Percentiles rank a stretch among this genome's conserved stretches.
Evolutionary conservation across 1,284 basidiomycete species (phyloP).

Genomic region (Mixia osmundae): DNA sequence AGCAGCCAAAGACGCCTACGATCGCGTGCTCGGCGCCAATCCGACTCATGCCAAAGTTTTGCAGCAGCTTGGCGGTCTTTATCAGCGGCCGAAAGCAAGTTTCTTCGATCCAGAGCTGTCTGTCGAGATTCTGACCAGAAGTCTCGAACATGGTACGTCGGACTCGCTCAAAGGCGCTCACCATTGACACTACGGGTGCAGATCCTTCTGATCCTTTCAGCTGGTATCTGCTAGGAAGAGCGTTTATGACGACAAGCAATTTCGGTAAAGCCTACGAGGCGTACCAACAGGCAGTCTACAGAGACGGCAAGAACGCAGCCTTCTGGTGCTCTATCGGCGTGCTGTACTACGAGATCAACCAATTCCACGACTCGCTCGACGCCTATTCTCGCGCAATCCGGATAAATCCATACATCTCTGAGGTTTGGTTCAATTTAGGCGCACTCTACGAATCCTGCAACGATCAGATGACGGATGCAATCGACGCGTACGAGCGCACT

Average conservation of each 20-base stretch:
- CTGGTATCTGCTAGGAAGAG: slow-evolving; percentile 93
- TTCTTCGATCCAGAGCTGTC: slow-evolving; percentile 92
- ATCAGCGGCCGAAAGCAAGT: slow-evolving; percentile 75
- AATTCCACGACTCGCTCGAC: slow-evolving; percentile 91
- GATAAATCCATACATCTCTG: slow-evolving; percentile 96
- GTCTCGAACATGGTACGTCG: slow-evolving; percentile 63
- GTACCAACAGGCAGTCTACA: slow-evolving; percentile 96
- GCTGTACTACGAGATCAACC: slow-evolving; percentile 97
- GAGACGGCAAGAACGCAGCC: slow-evolving; percentile 92
- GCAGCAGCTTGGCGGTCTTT: slow-evolving; percentile 93
- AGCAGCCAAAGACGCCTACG: slow-evolving; percentile 82
- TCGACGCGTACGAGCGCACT: slow-evolving; percentile 86
- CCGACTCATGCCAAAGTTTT: slow-evolving; percentile 89
- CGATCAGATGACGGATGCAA: slow-evolving; percentile 94
- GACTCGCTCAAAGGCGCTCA: background rate
- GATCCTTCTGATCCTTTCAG: slow-evolving; percentile 91
- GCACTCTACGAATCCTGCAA: slow-evolving; percentile 95
- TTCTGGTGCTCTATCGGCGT: slow-evolving; percentile 99
- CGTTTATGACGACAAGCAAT: slow-evolving; percentile 96
- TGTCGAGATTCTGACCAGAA: slow-evolving; percentile 80
- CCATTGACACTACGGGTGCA: slow-evolving; percentile 18
- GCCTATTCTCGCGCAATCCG: slow-evolving; percentile 95
- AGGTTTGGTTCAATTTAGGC: slow-evolving; percentile 97
- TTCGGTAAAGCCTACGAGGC: slow-evolving; percentile 99
- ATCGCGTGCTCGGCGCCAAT: slow-evolving; percentile 82